Evolutionary conservation across 1,284 basidiomycete species (phyloP), one percentile per base, ranked within the genome.

Genomic region (Cryptococcus sp.): DNA sequence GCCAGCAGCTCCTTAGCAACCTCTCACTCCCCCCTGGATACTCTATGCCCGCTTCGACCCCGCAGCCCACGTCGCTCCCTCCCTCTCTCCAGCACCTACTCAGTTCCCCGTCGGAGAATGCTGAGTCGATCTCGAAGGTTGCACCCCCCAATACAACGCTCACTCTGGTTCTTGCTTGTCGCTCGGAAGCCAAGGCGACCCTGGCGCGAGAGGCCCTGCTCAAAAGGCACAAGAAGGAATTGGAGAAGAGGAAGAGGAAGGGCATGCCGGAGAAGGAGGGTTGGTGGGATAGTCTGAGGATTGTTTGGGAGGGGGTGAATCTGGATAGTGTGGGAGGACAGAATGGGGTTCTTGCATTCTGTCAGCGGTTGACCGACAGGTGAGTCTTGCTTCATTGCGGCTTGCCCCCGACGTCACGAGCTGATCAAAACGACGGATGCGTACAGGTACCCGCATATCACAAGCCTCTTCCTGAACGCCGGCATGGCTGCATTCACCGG

Each of bases 121-220:
- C 52, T 23, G 45, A 28, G 38, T 40, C 28, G 9, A 9, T 57
- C 11, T 56, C 50, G 3, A 50, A 57, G 13, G n/a, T 43, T 5
- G 46, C 52, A 43, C 61, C 51, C 23, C 39, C 56, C 51, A 68
- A 62, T 64, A 78, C 66, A 74, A 83, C 51, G 80, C 68, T 91
- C 36, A 92, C 88, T 0, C 79, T 95, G 40, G 84, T 95, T 61
- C 82, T 95, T 78, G 91, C 89, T 0, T 94, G 91, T 71, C 82
- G 91, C 50, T 88, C 81, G 55, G 77, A 77, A 50, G 76, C 80
- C 53, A 83, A 86, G 24, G 91, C 87, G 0, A 81, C 85, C 49
- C 79, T 69, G 21, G 89, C 90, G 5, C 80, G 81, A 24, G 67
- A 73, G 23, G 78, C 83, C 43, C 78, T 93, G 4, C 77, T 83